Percentiles rank a stretch among this genome's conserved stretches.
These are phyloP conservation scores for Solanum tarapatanum DNA, from an alignment of 257 asterid genomes.

Conservation along the genomic window DNA sequence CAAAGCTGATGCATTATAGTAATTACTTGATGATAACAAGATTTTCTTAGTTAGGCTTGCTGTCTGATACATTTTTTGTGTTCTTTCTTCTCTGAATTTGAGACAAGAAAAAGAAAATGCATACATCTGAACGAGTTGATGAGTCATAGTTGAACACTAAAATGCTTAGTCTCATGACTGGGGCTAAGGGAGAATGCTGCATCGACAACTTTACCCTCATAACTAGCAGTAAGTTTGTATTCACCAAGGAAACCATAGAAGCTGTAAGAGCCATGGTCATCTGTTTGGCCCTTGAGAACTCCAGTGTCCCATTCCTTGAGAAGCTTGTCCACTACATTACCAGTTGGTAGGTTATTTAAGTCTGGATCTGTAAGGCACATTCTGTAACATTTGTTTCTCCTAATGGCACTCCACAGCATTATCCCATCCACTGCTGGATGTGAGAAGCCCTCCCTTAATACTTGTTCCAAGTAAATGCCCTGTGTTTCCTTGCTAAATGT, in stretches of 20 bases:
- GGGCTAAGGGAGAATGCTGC: conserved; percentile 30
- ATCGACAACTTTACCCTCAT: conserved; percentile 2
- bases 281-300: conserved; percentile 20
- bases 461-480: conserved; percentile 41
- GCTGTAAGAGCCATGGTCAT: conserved; percentile 34
- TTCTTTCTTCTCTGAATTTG: not conserved
- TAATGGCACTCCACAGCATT: conserved; percentile 40
- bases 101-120: not conserved
- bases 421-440: conserved; percentile 48
- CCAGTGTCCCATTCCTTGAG: conserved; percentile 42
- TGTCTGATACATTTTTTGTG: not conserved
- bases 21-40: not conserved
- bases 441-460: conserved; percentile 40
- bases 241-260: conserved; percentile 47
- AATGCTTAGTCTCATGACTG: conserved; percentile 30
- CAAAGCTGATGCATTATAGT: not conserved
- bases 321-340: conserved; percentile 40
- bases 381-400: conserved; percentile 33
- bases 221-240: conserved; percentile 18
- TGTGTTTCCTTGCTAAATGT: conserved; percentile 19
- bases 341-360: conserved; percentile 39
- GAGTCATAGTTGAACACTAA: conserved; percentile 21
- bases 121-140: not conserved
- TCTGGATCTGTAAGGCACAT: conserved; percentile 47
- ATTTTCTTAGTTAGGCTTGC: not conserved